These are phyloP conservation scores for Pythium myriotylum DNA, from an alignment of 352 stramenopile genomes.

Conservation along the genomic window DNA sequence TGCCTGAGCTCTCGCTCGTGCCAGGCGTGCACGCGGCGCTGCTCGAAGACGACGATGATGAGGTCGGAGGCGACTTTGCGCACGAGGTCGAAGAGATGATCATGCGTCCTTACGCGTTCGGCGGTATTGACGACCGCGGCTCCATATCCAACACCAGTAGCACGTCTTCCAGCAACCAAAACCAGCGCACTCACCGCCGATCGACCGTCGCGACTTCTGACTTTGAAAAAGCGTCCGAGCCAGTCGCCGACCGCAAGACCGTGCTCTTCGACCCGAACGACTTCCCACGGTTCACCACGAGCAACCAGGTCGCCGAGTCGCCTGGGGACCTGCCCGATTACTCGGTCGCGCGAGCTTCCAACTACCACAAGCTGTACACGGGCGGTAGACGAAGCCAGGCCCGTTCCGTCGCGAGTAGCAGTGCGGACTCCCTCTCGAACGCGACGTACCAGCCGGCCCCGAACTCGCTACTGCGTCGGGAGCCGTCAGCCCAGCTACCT, in stretches of 20 bases:
- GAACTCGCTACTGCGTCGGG: background rate
- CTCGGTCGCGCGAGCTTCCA: background rate
- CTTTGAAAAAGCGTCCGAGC: background rate
- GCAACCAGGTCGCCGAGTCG: constrained; percentile 6
- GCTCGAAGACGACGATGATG: constrained; percentile 18
- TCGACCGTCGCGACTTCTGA: background rate
- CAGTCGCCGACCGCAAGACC: constrained; percentile 10
- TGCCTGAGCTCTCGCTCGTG: constrained; percentile 39
- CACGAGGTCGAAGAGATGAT: constrained; percentile 28
- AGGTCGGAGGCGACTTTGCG: constrained; percentile 13
- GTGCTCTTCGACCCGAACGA: constrained; percentile 20
- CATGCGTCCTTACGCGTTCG: constrained; percentile 21
- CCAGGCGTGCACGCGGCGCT: constrained; percentile 17
- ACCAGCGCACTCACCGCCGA: constrained; percentile 8
- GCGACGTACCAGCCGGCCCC: background rate
- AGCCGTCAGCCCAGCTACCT: background rate
- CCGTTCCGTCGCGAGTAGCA: constrained; percentile 14
- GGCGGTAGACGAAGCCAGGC: constrained; percentile 3
- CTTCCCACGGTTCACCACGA: constrained; percentile 2
- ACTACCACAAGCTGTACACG: constrained; percentile 10
- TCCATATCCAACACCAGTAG: constrained; percentile 11
- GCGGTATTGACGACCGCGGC: constrained; percentile 6
- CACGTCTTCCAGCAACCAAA: constrained; percentile 2
- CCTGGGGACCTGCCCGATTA: background rate
- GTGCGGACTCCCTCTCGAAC: background rate